Conservation (phyloP, 768 basidiomycete genomes). For the Tubosaeta sp. region DNA sequence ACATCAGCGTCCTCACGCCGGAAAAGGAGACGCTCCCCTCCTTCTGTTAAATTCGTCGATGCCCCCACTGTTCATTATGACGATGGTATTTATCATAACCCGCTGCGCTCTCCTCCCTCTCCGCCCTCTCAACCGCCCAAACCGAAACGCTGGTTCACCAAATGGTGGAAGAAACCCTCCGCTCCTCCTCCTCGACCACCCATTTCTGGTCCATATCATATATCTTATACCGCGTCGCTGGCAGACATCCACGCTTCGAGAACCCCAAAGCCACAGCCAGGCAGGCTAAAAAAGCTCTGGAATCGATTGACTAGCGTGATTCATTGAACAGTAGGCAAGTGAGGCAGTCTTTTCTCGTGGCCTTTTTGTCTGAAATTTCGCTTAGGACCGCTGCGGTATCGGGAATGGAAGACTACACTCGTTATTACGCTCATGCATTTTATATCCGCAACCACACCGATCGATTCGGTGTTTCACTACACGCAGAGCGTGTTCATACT, state of each 20-base stretch:
- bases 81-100: constrained; percentile 9
- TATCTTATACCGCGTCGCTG: constrained; percentile 31
- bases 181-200: constrained; percentile 21
- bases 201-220: constrained; percentile 31
- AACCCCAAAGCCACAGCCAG: constrained; percentile 13
- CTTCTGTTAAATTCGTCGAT: constrained; percentile 69
- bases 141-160: constrained; percentile 22
- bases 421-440: constrained; percentile 8
- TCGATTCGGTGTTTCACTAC: constrained; percentile 17
- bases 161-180: constrained; percentile 24
- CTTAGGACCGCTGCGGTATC: background rate
- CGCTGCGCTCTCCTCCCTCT: constrained; percentile 14
- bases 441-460: constrained; percentile 16
- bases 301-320: constrained; percentile 18
- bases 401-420: background rate
- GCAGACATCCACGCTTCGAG: constrained; percentile 21
- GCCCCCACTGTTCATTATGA: constrained; percentile 56
- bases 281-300: constrained; percentile 29
- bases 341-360: background rate
- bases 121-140: constrained; percentile 8
- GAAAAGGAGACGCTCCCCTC: constrained; percentile 30
- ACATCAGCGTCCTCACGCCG: constrained; percentile 25
- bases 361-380: background rate
- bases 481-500: constrained; percentile 24
- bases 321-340: constrained; percentile 15